phyloP scores from a whole-genome alignment of 2,329 filamentous ascomycete species.

The Pseudogymnoascus verrucosus region DNA sequence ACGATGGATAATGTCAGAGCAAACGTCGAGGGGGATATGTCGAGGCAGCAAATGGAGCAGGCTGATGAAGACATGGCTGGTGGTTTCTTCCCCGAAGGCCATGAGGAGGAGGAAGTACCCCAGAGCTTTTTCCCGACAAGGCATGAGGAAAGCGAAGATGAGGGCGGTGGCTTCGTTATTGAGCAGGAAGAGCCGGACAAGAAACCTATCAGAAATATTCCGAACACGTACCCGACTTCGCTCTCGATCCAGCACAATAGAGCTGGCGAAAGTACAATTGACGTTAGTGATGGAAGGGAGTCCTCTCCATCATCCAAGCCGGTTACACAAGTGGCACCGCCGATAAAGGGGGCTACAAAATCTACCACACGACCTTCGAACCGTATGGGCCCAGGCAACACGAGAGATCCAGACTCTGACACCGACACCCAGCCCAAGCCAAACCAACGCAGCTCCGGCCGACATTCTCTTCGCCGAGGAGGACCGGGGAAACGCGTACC shows the following conservation, averaged over 20 bases:
- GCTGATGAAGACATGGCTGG: constrained; percentile 48
- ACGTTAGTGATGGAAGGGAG: background rate
- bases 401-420: background rate
- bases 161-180: constrained; percentile 21
- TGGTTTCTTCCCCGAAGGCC: constrained; percentile 52
- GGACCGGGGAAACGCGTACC: background rate
- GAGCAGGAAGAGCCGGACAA: background rate
- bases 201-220: background rate
- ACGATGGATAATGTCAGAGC: constrained; percentile 21
- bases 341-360: background rate
- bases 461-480: background rate
- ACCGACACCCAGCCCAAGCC: background rate
- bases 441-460: background rate
- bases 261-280: background rate
- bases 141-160: constrained; percentile 21
- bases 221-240: background rate
- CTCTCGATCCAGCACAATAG: background rate
- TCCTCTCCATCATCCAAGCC: background rate
- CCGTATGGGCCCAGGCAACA: background rate
- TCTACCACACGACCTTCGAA: background rate
- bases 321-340: background rate
- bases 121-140: constrained; percentile 25
- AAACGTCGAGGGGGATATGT: constrained; percentile 23
- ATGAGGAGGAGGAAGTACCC: constrained; percentile 38
- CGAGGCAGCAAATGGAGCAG: constrained; percentile 23